Base-by-base conservation (phyloP, 2,329 filamentous ascomycete genomes). In the Elsinoe necatrix region DNA sequence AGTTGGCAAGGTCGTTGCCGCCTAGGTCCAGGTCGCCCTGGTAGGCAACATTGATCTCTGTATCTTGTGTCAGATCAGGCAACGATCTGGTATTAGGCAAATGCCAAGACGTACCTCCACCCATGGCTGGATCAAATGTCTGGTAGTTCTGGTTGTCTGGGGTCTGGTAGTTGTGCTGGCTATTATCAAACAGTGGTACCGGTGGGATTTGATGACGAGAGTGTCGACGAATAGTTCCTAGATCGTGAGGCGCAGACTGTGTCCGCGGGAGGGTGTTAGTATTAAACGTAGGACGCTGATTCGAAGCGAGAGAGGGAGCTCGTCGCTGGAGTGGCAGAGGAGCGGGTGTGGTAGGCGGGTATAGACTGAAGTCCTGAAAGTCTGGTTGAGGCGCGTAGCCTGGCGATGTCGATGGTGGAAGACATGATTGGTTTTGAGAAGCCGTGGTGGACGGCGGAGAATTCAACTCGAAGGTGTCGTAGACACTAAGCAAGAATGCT, bases 361-460 rank as follows among this genome's bases (percentile, higher is more conserved):
- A 88, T 78, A 90, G 82, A 75, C 87, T 84, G 72, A 90, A 90
- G 83, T 90, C 86, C 78, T 85, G 70, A 57, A 67, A 71, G 71
- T 68, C 69, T 65, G 69, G 69, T 68, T 71, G 67, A 64, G 77
- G 75, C 71, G 74, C 77, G 71, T 75, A 74, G 72, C 73, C 68
- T 72, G 70, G 69, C 72, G 75, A 66, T 68, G 74, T 67, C 72
- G 75, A 71, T 73, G 75, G 71, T 81, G 85, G 81, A 83, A 80
- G 85, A 87, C 87, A 91, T 91, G 80, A 67, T 89, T 83, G 82
- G 69, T 75, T 71, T 71, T 73, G 71, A 72, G 83, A 81, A 87
- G 86, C 86, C 86, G 86, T 90, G 80, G 80, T 89, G 85, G 85
- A 85, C 84, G 87, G 83, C 81, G 77, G 68, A 65, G 79, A 81